Percentiles rank a stretch among this genome's conserved stretches.
Evolutionary conservation across 179 eudicot species (phyloP).

Genomic region (Dionaea muscipula): DNA sequence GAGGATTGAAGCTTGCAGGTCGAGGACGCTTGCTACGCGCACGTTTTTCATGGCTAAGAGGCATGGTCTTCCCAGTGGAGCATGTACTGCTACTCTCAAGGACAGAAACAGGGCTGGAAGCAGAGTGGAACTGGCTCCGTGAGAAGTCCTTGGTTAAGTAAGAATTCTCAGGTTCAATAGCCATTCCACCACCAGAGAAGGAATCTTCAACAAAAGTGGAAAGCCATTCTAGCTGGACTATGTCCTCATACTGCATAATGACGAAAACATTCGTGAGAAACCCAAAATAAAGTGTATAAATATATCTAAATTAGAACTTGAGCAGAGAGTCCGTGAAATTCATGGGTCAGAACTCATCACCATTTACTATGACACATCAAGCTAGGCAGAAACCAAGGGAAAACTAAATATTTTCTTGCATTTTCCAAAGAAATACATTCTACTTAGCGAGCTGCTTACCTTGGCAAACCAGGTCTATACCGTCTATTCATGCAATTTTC

Average conservation of each 20-base stretch:
- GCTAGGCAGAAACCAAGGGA: no score
- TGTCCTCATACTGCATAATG: conserved; percentile 67
- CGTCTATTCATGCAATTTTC: no score
- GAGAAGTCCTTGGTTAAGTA: conserved; percentile 10
- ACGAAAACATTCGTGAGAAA: neutral
- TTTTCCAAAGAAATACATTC: no score
- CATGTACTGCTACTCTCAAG: conserved; percentile 67
- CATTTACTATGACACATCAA: no score
- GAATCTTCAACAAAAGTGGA: conserved; percentile 68
- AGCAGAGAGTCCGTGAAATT: no score
- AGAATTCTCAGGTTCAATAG: conserved; percentile 26
- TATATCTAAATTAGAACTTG: no score
- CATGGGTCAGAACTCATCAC: no score
- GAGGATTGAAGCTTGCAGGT: conserved; percentile 48
- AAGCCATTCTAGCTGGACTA: conserved; percentile 38
- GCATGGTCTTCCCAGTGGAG: conserved; percentile 27
- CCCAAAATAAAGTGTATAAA: no score
- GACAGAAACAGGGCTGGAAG: conserved; percentile 66
- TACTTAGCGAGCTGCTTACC: no score
- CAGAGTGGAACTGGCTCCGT: conserved; percentile 37
- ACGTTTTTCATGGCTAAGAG: conserved; percentile 35
- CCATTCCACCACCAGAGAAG: conserved; percentile 58
- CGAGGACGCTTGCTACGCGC: conserved; percentile 86
- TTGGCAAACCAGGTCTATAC: no score
- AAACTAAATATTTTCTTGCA: no score